A percentile compares a stretch with the other conserved stretches of the same genome.
Evolutionary conservation across 2,329 filamentous ascomycete species (phyloP).

Genomic region (Capronia coronata): DNA sequence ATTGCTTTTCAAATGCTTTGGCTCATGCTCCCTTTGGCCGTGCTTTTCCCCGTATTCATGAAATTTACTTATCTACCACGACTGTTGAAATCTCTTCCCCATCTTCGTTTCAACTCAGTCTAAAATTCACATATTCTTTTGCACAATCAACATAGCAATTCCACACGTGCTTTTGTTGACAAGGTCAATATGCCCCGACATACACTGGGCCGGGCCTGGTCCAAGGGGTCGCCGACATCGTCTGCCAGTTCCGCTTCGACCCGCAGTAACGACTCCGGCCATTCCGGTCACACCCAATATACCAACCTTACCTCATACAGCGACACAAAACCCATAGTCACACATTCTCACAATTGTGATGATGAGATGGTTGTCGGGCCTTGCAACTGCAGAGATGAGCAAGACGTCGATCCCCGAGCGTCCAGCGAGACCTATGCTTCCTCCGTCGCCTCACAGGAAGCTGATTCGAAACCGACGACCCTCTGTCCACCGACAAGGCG

Average conservation of each 20-base stretch:
- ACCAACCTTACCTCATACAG: slow-evolving; percentile 26
- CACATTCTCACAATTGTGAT: slow-evolving; percentile 13
- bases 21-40: slow-evolving; percentile 6
- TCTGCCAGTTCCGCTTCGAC: slow-evolving; percentile 20
- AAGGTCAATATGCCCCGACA: slow-evolving; percentile 14
- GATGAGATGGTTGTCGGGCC: slow-evolving; percentile 8
- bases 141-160: neutral
- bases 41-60: slow-evolving; percentile 6
- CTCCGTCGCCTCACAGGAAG: slow-evolving; percentile 57
- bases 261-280: slow-evolving; percentile 20
- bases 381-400: slow-evolving; percentile 19
- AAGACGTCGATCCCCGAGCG: slow-evolving; percentile 38
- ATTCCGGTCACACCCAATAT: slow-evolving; percentile 23
- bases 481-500: slow-evolving; percentile 16
- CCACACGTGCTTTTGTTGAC: neutral
- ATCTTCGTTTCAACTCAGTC: slow-evolving; percentile 1
- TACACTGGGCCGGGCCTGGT: slow-evolving; percentile 9
- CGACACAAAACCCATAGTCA: slow-evolving; percentile 18
- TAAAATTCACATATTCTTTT: neutral
- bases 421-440: slow-evolving; percentile 79
- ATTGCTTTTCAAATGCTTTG: slow-evolving; percentile 16
- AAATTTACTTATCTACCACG: slow-evolving; percentile 2
- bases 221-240: slow-evolving; percentile 20
- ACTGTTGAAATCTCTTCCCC: neutral
- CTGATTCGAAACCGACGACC: slow-evolving; percentile 33